Evolutionary conservation across 2,329 filamentous ascomycete genomes (phyloP), one percentile per base, ranked within the genome.

Genomic region (Xylariaceae sp.): DNA sequence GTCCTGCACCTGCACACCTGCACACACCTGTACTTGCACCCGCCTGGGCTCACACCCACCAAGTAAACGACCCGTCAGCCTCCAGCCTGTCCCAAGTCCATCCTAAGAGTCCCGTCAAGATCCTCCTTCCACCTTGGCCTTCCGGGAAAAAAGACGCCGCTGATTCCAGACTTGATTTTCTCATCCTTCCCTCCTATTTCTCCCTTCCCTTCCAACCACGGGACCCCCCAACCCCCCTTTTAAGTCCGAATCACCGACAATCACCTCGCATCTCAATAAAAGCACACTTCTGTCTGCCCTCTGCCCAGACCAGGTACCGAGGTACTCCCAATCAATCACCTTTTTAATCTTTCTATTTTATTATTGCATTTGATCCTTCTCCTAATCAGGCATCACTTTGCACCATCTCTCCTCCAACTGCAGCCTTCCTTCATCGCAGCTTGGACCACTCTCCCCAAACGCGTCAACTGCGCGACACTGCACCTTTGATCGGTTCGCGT

Each of bases 121-220:
- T 42, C 45, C 44, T 44, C 47, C 40, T 39, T 31, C 42, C 44
- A 42, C 44, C 41, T 42, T 42, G 44, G 46, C 47, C 22, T 6
- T 44, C 46, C 50, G 37, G 31, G 37, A 56, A 57, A 57, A 61
- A 58, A 56, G 54, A 53, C 51, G 56, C 52, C 50, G 59, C 57
- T 56, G 50, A 56, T 57, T 61, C 58, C 59, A 57, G 53, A 44
- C 55, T 58, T 59, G 61, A 60, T 60, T 58, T 57, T 55, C 56
- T 50, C 55, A 60, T 57, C 56, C 55, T 57, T 56, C 56, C 51
- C 56, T 59, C 53, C 54, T 62, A 56, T 61, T 60, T 59, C 55
- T 56, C 57, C 52, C 58, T 59, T 51, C 56, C 41, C 41, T 40
- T 42, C 44, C 22, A 26, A 26, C 6, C 22, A 26, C 22, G 6